Evolutionary conservation across 2,329 filamentous ascomycete genomes (phyloP), one percentile per base, ranked within the genome.

Genomic region (Penicillium frequentans): DNA sequence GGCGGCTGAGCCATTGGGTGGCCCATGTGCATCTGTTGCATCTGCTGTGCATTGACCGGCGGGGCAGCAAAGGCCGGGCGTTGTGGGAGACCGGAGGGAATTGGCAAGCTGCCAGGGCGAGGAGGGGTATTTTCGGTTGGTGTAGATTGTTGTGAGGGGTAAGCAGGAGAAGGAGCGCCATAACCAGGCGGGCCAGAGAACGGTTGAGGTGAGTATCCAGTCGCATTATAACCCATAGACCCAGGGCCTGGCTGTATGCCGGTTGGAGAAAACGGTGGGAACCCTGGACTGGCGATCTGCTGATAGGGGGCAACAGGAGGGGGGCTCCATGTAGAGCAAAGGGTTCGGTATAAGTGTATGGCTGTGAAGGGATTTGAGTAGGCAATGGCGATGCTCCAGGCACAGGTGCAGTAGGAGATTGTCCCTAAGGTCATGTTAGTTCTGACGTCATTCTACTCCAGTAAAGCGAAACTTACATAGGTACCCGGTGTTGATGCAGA

Each of bases 1-100:
- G 60, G 60, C 35, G 68, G 67, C 19, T 67, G 52, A 49, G 74
- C 73, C 51, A 67, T 65, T 47, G 75, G 69, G 47, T 80, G 72
- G 66, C 65, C 81, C 81, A 75, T 81, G 75, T 86, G 83, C 75
- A 85, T 77, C 66, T 83, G 81, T 61, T 84, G 81, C 76, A 85
- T 77, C 59, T 82, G 79, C 57, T 79, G 80, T 44, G 79, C 76
- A 64, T 81, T 83, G 57, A 83, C 75, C 54, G 76, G 76, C 27
- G 82, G 81, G 16, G 81, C 80, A 58, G 78, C 80, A 67, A 87
- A 85, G 11, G 80, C 77, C 16, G 86, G 86, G 52, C 86, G 79
- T 61, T 86, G 83, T 3, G 86, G 86, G 44, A 88, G 78, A 55
- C 84, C 82, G 23, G 83, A 79, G 14, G 81, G 80, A 49, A 77